Evolutionary conservation across 2,329 filamentous ascomycete species (phyloP), one percentile per base, ranked within the genome.

Genomic region (Sclerotinia subarctica): DNA sequence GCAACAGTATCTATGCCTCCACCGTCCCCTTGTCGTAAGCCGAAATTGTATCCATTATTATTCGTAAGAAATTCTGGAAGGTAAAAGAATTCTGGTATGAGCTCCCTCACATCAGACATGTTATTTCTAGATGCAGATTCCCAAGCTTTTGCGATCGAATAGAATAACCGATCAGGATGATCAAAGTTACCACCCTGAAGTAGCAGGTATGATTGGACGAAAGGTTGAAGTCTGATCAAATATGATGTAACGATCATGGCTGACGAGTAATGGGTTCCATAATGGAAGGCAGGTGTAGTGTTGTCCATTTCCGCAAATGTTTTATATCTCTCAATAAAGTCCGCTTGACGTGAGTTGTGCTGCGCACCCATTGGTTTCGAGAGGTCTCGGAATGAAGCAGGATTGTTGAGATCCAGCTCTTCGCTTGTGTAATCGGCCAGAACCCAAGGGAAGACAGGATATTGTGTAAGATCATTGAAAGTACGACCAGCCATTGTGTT

Each of bases 241-340:
- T 97, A 99, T 0, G 94, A 97, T 17, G 93, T 93, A 8, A 99
- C 95, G 69, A 97, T 97, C 95, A 98, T 99, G 10, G 95, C 95
- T 2, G 95, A 98, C 1, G 95, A 98, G 78, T 99, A 99, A 78
- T 99, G 96, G 0, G 96, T 99, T 24, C 95, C 95, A 73, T 98
- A 99, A 77, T 99, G 95, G 77, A 97, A 99, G 0, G 95, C 91
- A 0, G 91, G 90, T 57, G 85, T 83, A 68, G 84, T 84, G 53
- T 83, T 80, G 72, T 97, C 94, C 83, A 99, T 96, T 77, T 98
- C 95, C 0, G 90, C 90, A 77, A 99, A 90, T 21, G 92, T 91
- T 72, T 89, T 88, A 78, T 97, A 98, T 42, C 93, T 88, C 74
- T 96, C 91, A 64, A 88, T 85, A 75, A 95, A 96, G 8, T 93